Evolutionary conservation across 352 stramenopile genomes (phyloP).

Genomic region (Phytopythium chamaehyphon): DNA sequence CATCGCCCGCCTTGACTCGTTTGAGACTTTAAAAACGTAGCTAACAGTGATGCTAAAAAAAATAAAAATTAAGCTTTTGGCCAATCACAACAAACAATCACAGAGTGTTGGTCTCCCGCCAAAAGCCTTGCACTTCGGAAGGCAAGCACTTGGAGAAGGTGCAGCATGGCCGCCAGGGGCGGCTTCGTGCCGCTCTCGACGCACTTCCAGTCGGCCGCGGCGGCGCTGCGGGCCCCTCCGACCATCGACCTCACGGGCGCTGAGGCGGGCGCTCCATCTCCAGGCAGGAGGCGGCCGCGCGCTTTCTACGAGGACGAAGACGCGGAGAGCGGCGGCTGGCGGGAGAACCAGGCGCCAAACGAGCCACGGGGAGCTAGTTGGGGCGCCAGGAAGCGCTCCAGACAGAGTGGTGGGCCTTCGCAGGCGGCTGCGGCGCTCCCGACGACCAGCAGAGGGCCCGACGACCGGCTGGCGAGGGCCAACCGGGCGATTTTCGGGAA

Average conservation of each 20-base stretch:
- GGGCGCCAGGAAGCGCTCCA: slow-evolving; percentile 13
- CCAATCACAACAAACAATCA: slow-evolving; percentile 1
- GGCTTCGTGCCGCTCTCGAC: slow-evolving; percentile 47
- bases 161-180: background rate
- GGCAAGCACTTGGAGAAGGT: background rate
- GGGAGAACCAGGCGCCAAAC: slow-evolving; percentile 43
- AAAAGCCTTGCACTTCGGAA: slow-evolving; percentile 1
- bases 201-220: slow-evolving; percentile 45
- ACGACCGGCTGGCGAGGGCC: slow-evolving; percentile 42
- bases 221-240: slow-evolving; percentile 10
- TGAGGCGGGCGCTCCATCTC: background rate
- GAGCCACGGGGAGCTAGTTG: slow-evolving; percentile 21
- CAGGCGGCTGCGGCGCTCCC: too few species aligned
- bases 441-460: background rate
- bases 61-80: too few species aligned
- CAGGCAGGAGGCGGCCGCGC: slow-evolving; percentile 4
- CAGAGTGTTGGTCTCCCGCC: slow-evolving; percentile 10
- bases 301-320: slow-evolving; percentile 62
- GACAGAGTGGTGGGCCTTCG: background rate
- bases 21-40: too few species aligned
- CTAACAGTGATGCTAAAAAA: too few species aligned
- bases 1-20: too few species aligned
- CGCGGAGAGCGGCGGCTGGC: slow-evolving; percentile 21
- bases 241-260: slow-evolving; percentile 46
- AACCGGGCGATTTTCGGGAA: slow-evolving; percentile 75